Evolutionary conservation across 2,329 filamentous ascomycete species (phyloP), one percentile per base, ranked within the genome.

Genomic region (Claviceps sp.): DNA sequence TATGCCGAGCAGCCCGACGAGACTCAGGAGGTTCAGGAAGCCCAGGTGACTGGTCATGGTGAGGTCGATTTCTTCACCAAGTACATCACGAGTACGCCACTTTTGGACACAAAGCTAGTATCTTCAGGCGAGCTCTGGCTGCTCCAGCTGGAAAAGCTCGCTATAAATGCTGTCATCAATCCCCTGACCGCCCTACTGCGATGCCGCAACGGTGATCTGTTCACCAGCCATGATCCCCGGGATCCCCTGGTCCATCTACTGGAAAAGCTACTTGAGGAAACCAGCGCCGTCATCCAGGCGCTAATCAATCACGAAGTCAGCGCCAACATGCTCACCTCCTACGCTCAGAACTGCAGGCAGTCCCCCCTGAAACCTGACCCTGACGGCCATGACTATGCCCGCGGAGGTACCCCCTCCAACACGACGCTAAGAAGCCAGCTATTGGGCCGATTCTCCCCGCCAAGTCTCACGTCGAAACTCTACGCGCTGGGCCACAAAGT

Each of bases 131-230:
- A 78, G 46, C 64, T 82, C 16, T 77, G 75, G 72, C 56, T 73
- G 10, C 60, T 75, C n/a, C 90, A 95, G 68, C 76, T 96, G 3
- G 87, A 95, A 61, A 96, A 95, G 65, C 73, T 96, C 1, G 85
- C 86, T 1, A 73, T 90, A 50, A 95, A 95, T 62, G 75, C 80
- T 39, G 72, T 90, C 37, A 80, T 96, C 60, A 94, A 95, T 62
- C 88, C 91, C 0, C 69, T 96, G n/a, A 93, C 88, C 0, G 85
- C 84, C 0, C 69, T 96, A 10, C 73, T 93, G 52, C 76, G 85
- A 51, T 84, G 83, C 63, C 80, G 80, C 56, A 96, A 96, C 59
- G 89, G 89, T n/a, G 74, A 76, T 5, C 65, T 96, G 0, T 80
- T 95, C 16, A 75, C 45, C 13, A 52, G 43, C 26, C 13, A 17